A percentile compares a stretch with the other conserved stretches of the same genome.
Conservation (phyloP, 2,329 filamentous ascomycete species). For the Davidsoniella virescens region DNA sequence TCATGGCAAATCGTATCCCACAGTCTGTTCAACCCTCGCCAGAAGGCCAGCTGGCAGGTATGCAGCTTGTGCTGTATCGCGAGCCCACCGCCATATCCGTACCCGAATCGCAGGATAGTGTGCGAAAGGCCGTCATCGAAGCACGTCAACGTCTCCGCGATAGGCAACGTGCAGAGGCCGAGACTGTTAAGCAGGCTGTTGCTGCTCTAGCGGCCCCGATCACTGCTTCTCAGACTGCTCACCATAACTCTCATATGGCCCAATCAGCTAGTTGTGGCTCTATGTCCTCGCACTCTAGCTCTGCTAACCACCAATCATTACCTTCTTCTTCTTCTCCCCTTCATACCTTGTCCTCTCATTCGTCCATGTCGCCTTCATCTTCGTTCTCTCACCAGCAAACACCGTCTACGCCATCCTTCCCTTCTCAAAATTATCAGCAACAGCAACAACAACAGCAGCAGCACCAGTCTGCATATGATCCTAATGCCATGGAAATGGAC, state of each 20-base stretch:
- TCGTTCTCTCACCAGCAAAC: not conserved
- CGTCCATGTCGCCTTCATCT: not conserved
- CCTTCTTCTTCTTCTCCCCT: not conserved
- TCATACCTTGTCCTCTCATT: not conserved
- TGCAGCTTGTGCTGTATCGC: constrained; percentile 71
- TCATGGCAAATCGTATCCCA: constrained; percentile 55
- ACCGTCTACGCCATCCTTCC: not conserved
- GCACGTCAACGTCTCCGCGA: constrained; percentile 52
- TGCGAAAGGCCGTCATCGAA: constrained; percentile 72
- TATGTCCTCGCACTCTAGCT: too few species aligned
- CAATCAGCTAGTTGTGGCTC: too few species aligned
- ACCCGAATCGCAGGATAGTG: constrained; percentile 56
- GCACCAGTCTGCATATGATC: constrained; percentile 6
- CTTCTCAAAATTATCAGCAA: not conserved
- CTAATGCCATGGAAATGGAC: constrained; percentile 12
- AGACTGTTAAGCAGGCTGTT: not conserved
- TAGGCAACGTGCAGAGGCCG: constrained; percentile 26
- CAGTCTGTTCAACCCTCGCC: constrained; percentile 37
- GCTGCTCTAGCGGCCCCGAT: not conserved
- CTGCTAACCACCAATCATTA: not conserved
- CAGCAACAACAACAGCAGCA: not conserved
- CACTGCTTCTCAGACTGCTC: not conserved
- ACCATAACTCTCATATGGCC: too few species aligned
- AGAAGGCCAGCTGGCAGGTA: constrained; percentile 28
- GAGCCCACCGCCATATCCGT: constrained; percentile 63